These are phyloP conservation scores for Sporothrix sp. DNA, from an alignment of 2,329 filamentous ascomycete species.

Conservation along the genomic window DNA sequence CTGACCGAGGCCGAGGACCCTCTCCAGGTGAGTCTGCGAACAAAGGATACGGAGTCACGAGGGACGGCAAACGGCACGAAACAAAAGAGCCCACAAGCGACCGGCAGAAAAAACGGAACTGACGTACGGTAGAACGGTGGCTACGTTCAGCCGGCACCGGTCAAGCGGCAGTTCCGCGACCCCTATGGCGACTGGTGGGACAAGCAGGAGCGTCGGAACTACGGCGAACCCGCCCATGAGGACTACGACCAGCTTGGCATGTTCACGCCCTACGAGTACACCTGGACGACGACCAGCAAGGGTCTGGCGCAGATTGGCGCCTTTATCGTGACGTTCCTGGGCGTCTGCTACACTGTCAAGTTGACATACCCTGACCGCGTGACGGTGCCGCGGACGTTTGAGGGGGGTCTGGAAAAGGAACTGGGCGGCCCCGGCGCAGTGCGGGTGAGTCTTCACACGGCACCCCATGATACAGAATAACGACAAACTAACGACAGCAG, in stretches of 20 bases:
- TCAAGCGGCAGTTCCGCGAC: conserved; percentile 89
- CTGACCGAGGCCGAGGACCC: conserved; percentile 55
- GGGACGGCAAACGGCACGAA: background rate
- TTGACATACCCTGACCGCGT: conserved; percentile 62
- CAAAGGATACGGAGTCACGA: background rate
- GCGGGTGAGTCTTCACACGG: conserved; percentile 37
- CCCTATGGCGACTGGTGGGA: conserved; percentile 95
- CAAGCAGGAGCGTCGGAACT: conserved; percentile 93
- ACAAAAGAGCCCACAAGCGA: background rate
- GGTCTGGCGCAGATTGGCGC: conserved; percentile 57
- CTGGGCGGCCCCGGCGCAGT: conserved; percentile 60
- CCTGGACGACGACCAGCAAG: conserved; percentile 63
- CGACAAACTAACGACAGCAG: background rate
- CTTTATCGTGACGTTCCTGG: conserved; percentile 55
- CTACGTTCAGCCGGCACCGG: conserved; percentile 65
- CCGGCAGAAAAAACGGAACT: too few species aligned
- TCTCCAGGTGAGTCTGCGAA: conserved; percentile 49
- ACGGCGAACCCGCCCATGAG: conserved; percentile 91
- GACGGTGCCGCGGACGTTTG: conserved; percentile 60
- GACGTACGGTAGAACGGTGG: conserved; percentile 63
- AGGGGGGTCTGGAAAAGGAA: conserved; percentile 63
- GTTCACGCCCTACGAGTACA: conserved; percentile 84
- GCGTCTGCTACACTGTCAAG: conserved; percentile 58
- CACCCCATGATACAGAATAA: background rate
- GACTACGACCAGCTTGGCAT: conserved; percentile 90